A percentile compares a stretch with the other conserved stretches of the same genome.
These are phyloP conservation scores for Ensete ventricosum DNA, from an alignment of 176 grass and related monocot genomes.

Conservation along the genomic window DNA sequence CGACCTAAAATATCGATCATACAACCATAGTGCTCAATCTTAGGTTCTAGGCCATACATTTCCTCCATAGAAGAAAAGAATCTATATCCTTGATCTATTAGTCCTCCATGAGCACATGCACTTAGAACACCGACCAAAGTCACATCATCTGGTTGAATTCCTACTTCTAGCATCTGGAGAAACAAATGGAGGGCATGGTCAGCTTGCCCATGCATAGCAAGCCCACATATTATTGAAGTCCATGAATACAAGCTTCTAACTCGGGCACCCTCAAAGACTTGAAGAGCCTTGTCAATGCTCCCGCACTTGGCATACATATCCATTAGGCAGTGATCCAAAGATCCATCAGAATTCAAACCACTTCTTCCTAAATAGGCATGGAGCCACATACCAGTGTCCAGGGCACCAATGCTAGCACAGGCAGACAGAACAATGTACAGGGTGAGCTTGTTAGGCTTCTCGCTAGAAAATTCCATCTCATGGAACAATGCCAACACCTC, in stretches of 20 bases:
- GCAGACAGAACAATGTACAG: constrained; percentile 49
- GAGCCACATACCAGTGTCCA: constrained; percentile 53
- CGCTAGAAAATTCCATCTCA: constrained; percentile 41
- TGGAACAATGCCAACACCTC: constrained; percentile 52
- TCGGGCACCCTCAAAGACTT: constrained; percentile 53
- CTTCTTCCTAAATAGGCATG: constrained; percentile 47
- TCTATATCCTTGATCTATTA: constrained; percentile 47
- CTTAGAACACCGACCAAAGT: constrained; percentile 58
- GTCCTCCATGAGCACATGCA: constrained; percentile 61
- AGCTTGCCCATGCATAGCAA: constrained; percentile 57
- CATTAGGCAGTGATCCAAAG: constrained; percentile 39
- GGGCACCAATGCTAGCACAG: constrained; percentile 35
- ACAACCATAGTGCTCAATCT: constrained; percentile 65
- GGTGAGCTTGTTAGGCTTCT: constrained; percentile 45
- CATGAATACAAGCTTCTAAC: constrained; percentile 52
- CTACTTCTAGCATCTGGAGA: constrained; percentile 35
- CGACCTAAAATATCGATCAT: constrained; percentile 77
- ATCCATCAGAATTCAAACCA: constrained; percentile 27
- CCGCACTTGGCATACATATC: constrained; percentile 88
- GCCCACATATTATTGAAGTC: constrained; percentile 67
- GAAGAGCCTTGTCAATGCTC: constrained; percentile 46
- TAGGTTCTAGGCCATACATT: constrained; percentile 37
- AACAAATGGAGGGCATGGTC: constrained; percentile 52
- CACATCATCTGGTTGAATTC: constrained; percentile 51
- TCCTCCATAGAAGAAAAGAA: constrained; percentile 60